Evolutionary conservation across 805 yeast genomes (phyloP).

Genomic region (Candida sithepensis): DNA sequence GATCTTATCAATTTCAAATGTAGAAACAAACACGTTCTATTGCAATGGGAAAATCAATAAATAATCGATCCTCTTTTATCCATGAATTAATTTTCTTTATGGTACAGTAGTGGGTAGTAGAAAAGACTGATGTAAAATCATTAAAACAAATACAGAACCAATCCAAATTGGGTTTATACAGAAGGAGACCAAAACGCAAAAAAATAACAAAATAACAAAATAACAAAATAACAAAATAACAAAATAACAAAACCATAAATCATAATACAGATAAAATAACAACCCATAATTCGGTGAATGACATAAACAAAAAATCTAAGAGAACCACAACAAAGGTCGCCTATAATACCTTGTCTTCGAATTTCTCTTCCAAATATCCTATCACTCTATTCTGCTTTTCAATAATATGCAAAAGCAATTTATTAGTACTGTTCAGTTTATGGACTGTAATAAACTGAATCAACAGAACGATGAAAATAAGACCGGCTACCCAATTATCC

Average conservation of each 20-base stretch:
- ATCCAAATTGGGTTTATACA: no score
- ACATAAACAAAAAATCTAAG: not conserved
- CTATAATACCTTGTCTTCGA: not conserved
- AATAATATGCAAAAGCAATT: not conserved
- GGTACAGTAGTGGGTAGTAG: no score
- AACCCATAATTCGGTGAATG: not conserved
- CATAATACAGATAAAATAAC: not conserved
- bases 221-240: no score
- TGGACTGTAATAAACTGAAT: slow-evolving; percentile 7
- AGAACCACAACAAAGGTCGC: not conserved
- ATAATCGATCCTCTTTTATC: no score
- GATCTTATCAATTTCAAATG: no score
- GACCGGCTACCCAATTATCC: slow-evolving; percentile 9
- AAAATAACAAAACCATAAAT: not conserved
- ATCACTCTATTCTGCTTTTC: slow-evolving; percentile 1
- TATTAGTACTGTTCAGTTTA: slow-evolving; percentile 4
- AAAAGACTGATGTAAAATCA: no score
- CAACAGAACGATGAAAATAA: slow-evolving; percentile 6
- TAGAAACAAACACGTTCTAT: no score
- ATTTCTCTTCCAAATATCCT: not conserved
- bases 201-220: no score
- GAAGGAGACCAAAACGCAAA: no score
- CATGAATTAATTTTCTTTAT: no score
- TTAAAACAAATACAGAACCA: no score
- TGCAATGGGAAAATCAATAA: no score